Evolutionary conservation across 441 rosid species (phyloP).

Genomic region (Mallotus repandus): DNA sequence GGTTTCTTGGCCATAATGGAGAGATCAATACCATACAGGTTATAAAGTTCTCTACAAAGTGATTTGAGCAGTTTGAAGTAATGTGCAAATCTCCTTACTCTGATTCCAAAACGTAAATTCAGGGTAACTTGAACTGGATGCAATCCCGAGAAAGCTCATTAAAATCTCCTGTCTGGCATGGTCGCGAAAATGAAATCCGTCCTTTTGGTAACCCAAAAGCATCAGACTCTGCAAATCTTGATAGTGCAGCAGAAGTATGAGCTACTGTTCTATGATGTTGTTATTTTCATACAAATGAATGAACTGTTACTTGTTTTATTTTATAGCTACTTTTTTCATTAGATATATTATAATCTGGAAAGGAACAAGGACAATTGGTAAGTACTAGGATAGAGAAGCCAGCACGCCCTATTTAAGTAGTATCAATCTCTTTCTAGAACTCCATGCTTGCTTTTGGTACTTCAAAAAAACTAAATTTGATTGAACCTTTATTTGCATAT

Average conservation of each 20-base stretch:
- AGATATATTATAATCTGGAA: conserved; percentile 1
- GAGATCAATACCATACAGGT: conserved; percentile 99
- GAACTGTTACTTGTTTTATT: background rate
- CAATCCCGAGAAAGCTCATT: conserved; percentile 94
- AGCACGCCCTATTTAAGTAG: conserved; percentile 7
- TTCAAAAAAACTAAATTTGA: conserved; percentile 1
- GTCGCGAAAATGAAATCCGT: conserved; percentile 94
- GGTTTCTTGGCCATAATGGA: conserved; percentile 99
- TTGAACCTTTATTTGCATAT: background rate
- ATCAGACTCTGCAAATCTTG: conserved; percentile 98
- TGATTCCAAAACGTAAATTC: conserved; percentile 27
- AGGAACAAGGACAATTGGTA: background rate
- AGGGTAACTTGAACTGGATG: conserved; percentile 99
- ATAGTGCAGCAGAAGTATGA: conserved; percentile 95
- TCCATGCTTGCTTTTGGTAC: conserved; percentile 3
- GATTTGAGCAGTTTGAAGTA: conserved; percentile 17
- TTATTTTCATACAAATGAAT: background rate
- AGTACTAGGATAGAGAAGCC: conserved; percentile 8
- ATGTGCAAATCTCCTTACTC: conserved; percentile 21
- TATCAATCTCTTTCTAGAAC: background rate
- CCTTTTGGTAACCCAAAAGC: conserved; percentile 96
- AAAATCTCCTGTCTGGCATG: conserved; percentile 94
- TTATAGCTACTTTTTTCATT: background rate
- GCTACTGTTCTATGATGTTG: conserved; percentile 2
- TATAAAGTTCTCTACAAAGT: conserved; percentile 20